Base-by-base conservation (phyloP, 306 rosid genomes). In the Biancaea sappan region DNA sequence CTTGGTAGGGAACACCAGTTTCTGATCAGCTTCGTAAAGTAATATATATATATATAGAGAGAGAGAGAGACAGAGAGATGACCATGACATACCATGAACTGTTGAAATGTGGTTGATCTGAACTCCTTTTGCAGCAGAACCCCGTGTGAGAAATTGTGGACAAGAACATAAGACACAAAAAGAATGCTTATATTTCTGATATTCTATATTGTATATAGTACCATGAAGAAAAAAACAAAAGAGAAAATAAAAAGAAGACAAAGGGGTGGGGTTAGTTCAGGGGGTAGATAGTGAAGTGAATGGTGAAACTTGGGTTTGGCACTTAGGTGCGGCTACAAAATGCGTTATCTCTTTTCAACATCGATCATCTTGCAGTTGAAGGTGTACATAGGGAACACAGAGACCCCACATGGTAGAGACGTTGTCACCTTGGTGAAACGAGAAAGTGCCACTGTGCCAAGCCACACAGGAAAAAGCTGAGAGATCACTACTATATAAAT, bases 321-420 rank as follows among this genome's bases (percentile, higher is more conserved):
- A 65, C 64, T 79, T 79, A 59, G 79, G 69, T 60, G 71, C 60
- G 79, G 82, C 31, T 83, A n/a, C n/a, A n/a, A n/a, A 31, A 75
- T 79, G 73, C 51, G 64, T 83, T 64, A 75, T 66, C 54, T 61
- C 66, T 76, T 72, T 76, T 80, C 74, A 76, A 80, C 70, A 47
- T 72, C 35, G 38, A 34, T 34, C n/a, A n/a, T n/a, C n/a, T n/a
- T n/a, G 38, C 72, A 18, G 60, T 72, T 72, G 13, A 25, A 60
- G 25, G 24, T 82, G 82, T 44, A 28, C 29, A 29, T n/a, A 37
- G 47, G 81, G 41, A 66, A 84, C 83, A 77, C 0, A 8, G 31
- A 51, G 29, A 66, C 79, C 85, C 88, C 79, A 84, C 81, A 62
- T 53, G 80, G 66, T 68, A 57, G 54, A 83, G 65, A 76, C 52